Conservation (phyloP, 345 rosid genomes). For the Corymbia maculata region DNA sequence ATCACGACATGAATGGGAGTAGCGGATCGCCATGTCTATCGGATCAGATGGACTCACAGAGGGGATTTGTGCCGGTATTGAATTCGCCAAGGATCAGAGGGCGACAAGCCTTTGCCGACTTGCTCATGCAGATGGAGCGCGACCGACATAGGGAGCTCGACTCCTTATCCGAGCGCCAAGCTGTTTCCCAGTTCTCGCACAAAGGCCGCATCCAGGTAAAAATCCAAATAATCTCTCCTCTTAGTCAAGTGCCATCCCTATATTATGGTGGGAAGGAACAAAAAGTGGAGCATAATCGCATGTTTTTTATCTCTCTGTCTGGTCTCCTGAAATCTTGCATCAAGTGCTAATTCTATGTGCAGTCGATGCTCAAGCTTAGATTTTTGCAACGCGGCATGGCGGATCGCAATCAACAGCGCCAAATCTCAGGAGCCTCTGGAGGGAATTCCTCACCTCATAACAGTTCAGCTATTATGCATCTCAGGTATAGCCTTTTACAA, state of each 20-base stretch:
- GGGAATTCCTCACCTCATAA: conserved; percentile 13
- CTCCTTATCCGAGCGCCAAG: conserved; percentile 25
- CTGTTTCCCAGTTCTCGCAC: conserved; percentile 58
- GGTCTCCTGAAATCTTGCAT: background rate
- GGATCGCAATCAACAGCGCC: conserved; percentile 27
- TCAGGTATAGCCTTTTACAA: conserved; percentile 22
- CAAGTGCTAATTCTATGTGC: background rate
- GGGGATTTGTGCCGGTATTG: conserved; percentile 10
- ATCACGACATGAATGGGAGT: background rate
- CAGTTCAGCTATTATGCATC: conserved; percentile 36
- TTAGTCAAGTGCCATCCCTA: background rate
- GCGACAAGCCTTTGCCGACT: conserved; percentile 67
- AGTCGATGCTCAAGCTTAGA: conserved; percentile 66
- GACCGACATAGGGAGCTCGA: conserved; percentile 48
- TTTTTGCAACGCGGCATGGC: conserved; percentile 42
- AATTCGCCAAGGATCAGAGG: conserved; percentile 61
- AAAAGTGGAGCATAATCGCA: background rate
- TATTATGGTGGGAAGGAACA: background rate
- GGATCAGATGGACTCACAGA: background rate
- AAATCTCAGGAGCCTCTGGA: conserved; percentile 5
- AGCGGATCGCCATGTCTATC: conserved; percentile 11
- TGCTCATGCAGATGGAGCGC: conserved; percentile 47
- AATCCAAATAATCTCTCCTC: background rate
- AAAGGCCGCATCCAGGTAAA: conserved; percentile 80
- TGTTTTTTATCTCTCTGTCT: background rate